Conservation (phyloP, 306 rosid species). For the Albizia julibrissin region DNA sequence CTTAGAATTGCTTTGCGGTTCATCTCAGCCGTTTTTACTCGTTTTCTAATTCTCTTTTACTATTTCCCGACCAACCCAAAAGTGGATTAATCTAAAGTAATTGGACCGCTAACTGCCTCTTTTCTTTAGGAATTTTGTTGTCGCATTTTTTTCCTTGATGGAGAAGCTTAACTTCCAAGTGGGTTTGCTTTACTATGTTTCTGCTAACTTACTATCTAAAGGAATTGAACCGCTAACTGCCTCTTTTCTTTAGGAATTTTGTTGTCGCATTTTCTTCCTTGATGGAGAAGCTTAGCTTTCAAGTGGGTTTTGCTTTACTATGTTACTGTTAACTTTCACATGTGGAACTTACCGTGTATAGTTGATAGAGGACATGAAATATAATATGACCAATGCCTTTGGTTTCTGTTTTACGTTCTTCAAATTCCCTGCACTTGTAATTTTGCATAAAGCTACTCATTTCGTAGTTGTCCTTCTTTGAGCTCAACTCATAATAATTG, state of each 20-base stretch:
- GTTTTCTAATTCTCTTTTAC: not conserved
- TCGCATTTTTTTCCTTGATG: not conserved
- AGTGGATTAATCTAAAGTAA: not conserved
- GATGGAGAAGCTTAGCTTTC: constrained; percentile 1
- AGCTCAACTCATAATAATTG: constrained; percentile 6
- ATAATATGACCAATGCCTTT: not conserved
- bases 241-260: not conserved
- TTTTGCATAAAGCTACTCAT: not conserved
- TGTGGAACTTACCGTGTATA: not conserved
- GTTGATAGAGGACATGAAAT: constrained; percentile 16
- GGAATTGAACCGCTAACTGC: not conserved
- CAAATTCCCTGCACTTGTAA: not conserved
- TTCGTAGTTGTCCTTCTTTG: not conserved
- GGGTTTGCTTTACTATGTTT: not conserved
- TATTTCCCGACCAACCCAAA: not conserved
- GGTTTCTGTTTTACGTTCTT: constrained; percentile 11
- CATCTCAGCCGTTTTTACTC: not conserved
- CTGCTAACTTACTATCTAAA: too few species aligned
- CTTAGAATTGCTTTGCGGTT: not conserved
- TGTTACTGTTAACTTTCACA: not conserved
- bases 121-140: not conserved
- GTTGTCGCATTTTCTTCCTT: not conserved
- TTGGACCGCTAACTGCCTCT: not conserved
- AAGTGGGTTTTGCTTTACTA: not conserved
- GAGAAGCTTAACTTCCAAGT: not conserved